Evolutionary conservation across 75 land plant genomes (phyloP).

Genomic region (Adiantum capillusveneris): DNA sequence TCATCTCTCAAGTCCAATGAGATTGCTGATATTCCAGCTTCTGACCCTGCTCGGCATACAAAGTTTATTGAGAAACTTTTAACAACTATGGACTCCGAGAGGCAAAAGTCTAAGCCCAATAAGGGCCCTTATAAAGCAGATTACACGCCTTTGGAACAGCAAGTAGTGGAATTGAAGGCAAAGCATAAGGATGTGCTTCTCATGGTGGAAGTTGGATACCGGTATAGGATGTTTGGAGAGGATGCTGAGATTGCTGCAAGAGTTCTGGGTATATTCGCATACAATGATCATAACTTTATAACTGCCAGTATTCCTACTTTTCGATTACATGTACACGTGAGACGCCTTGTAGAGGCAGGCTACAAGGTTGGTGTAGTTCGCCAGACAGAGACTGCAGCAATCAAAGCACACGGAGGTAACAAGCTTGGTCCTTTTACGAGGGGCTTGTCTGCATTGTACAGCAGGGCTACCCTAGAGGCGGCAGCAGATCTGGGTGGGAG

Average conservation of each 20-base stretch:
- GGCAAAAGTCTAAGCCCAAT: conserved; percentile 4
- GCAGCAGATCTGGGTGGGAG: conserved; percentile 70
- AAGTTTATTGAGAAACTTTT: conserved; percentile 61
- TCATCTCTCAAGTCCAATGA: conserved; percentile 9
- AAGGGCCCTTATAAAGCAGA: conserved; percentile 21
- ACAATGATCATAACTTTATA: conserved; percentile 68
- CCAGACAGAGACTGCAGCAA: conserved; percentile 93
- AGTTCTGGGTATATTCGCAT: conserved; percentile 79
- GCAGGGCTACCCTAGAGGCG: conserved; percentile 83
- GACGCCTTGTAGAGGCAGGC: conserved; percentile 78
- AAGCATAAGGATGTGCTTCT: conserved; percentile 76
- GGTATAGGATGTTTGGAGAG: conserved; percentile 76
- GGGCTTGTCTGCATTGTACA: conserved; percentile 82
- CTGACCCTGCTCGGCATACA: conserved; percentile 53
- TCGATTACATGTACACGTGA: conserved; percentile 67
- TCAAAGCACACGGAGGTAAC: conserved; percentile 77
- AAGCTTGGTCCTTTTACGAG: conserved; percentile 69
- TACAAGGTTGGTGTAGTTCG: conserved; percentile 95
- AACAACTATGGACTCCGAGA: conserved; percentile 10
- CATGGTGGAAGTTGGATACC: conserved; percentile 93
- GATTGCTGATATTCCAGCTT: conserved; percentile 12
- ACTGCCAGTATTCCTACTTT: conserved; percentile 93
- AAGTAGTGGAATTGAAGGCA: conserved; percentile 71
- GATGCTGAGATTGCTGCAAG: conserved; percentile 91
- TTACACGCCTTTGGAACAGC: conserved; percentile 83